A percentile compares a stretch with the other conserved stretches of the same genome.
phyloP scores from a whole-genome alignment of 75 land plant genomes.

The Chamaecyparis obtusa region DNA sequence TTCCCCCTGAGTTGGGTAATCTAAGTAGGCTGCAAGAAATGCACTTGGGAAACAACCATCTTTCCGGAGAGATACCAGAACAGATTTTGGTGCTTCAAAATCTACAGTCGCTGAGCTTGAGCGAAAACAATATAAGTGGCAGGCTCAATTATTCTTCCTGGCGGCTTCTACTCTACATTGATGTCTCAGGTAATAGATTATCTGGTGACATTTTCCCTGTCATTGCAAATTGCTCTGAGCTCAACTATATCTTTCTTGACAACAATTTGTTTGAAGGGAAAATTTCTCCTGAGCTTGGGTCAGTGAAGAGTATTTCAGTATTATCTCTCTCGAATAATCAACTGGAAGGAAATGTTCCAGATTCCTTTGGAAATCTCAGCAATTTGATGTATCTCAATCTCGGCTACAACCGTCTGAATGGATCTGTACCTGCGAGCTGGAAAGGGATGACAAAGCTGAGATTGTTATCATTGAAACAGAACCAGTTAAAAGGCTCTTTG shows the following conservation, averaged over 20 bases:
- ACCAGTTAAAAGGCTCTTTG: conserved; percentile 35
- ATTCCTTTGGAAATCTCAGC: conserved; percentile 31
- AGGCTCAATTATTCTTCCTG: conserved; percentile 45
- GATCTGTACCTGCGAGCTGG: conserved; percentile 37
- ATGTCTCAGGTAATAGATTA: conserved; percentile 44
- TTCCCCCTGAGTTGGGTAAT: conserved; percentile 51
- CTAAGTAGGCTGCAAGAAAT: conserved; percentile 40
- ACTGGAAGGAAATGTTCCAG: conserved; percentile 44
- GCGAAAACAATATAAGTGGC: conserved; percentile 49
- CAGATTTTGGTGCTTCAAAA: conserved; percentile 31
- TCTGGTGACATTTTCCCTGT: conserved; percentile 54
- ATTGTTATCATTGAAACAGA: conserved; percentile 39
- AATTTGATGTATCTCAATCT: conserved; percentile 50
- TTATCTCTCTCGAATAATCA: conserved; percentile 52
- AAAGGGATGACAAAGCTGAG: conserved; percentile 27
- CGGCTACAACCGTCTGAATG: conserved; percentile 40
- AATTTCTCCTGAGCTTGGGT: conserved; percentile 41
- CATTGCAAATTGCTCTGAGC: conserved; percentile 40
- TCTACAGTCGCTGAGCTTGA: conserved; percentile 43
- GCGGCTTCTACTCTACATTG: conserved; percentile 33
- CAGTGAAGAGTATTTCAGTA: conserved; percentile 30
- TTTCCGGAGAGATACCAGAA: conserved; percentile 57
- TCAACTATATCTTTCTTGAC: conserved; percentile 31
- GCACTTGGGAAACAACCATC: conserved; percentile 49
- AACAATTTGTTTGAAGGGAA: conserved; percentile 44